Evolutionary conservation across 371 early-diverging fungal species (phyloP).

Genomic region (Mucor piriformis): DNA sequence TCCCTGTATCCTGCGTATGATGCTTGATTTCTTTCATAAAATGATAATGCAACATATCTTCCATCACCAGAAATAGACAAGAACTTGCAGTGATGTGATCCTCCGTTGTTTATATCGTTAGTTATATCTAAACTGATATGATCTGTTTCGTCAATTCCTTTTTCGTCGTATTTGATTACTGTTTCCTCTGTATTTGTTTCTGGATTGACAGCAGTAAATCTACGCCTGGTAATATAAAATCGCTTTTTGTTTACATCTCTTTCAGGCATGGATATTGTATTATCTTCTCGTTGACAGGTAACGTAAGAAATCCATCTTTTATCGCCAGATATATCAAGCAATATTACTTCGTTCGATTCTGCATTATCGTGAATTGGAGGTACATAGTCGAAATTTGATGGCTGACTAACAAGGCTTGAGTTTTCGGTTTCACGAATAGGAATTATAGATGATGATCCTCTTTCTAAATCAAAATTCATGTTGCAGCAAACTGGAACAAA

Average conservation of each 20-base stretch:
- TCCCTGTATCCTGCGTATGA: background rate
- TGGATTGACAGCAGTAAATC: background rate
- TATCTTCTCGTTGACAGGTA: background rate
- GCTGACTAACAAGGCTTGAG: too few species aligned
- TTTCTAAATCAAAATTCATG: too few species aligned
- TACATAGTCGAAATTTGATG: too few species aligned
- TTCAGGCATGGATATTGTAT: too few species aligned
- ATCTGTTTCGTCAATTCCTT: background rate
- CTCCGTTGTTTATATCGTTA: background rate
- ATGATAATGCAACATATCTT: background rate
- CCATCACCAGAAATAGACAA: conserved; percentile 8
- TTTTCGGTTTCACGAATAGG: too few species aligned
- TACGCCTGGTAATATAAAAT: background rate
- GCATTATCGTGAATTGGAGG: too few species aligned
- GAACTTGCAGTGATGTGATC: background rate
- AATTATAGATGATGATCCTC: too few species aligned
- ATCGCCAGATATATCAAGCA: background rate
- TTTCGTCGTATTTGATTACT: background rate
- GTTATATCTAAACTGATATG: background rate
- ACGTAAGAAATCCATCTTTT: conserved; percentile 4
- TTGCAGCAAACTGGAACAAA: too few species aligned
- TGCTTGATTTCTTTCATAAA: background rate
- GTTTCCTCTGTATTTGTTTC: background rate
- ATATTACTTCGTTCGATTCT: too few species aligned
- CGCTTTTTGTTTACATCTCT: background rate